phyloP scores from a whole-genome alignment of 306 rosid genomes.

The Rosa lucieae region DNA sequence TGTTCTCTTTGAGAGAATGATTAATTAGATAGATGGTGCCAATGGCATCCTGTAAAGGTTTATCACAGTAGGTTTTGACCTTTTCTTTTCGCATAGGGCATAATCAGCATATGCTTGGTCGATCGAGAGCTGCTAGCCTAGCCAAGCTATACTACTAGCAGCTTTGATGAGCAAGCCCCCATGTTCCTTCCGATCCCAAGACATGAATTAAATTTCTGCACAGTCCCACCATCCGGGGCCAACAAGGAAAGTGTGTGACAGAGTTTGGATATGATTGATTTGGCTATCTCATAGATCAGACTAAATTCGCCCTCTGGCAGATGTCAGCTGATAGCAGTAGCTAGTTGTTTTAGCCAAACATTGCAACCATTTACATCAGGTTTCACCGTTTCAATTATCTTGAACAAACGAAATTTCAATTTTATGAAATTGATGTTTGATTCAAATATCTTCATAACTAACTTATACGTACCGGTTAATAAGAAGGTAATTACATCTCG shows the following conservation, averaged over 20 bases:
- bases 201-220: background rate
- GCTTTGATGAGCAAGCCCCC: conserved; percentile 23
- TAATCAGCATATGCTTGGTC: conserved; percentile 12
- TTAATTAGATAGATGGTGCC: conserved; percentile 24
- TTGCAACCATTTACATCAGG: background rate
- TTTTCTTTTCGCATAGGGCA: background rate
- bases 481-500: too few relatives aligned
- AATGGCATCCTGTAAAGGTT: conserved; percentile 44
- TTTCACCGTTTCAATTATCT: too few relatives aligned
- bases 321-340: background rate
- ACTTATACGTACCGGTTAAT: too few relatives aligned
- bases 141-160: background rate
- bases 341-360: background rate
- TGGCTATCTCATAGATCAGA: background rate
- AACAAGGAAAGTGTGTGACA: conserved; percentile 15
- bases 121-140: conserved; percentile 3
- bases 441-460: too few relatives aligned
- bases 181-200: background rate
- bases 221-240: conserved; percentile 35
- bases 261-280: conserved; percentile 15
- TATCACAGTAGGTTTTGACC: conserved; percentile 25
- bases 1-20: conserved; percentile 23
- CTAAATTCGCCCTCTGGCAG: background rate
- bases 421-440: too few relatives aligned
- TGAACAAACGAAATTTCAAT: background rate